These are phyloP conservation scores for Candida gorgasii DNA, from an alignment of 805 yeast species.

Conservation along the genomic window DNA sequence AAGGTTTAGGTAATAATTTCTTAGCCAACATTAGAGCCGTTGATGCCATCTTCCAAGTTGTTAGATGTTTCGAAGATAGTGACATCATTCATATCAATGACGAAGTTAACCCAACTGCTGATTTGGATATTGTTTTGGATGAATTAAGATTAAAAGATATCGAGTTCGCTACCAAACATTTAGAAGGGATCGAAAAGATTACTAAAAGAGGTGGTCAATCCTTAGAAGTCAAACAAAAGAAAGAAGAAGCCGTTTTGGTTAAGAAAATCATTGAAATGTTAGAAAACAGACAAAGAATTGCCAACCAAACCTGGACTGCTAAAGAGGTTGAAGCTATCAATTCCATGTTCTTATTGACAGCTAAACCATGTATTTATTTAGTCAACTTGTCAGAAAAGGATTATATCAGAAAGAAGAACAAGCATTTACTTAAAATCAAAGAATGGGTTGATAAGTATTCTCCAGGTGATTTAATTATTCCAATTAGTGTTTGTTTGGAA, in stretches of 20 bases:
- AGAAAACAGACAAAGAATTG: constrained; percentile 84
- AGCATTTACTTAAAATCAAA: constrained; percentile 76
- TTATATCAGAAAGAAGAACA: constrained; percentile 84
- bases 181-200: constrained; percentile 74
- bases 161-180: constrained; percentile 85
- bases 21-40: constrained; percentile 68
- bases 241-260: constrained; percentile 78
- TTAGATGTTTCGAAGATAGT: constrained; percentile 61
- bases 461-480: constrained; percentile 84
- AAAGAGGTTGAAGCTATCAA: constrained; percentile 93
- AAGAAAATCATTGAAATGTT: constrained; percentile 72
- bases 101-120: constrained; percentile 88
- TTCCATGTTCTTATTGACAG: constrained; percentile 82
- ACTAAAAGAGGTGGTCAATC: constrained; percentile 88
- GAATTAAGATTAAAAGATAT: constrained; percentile 96
- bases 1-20: constrained; percentile 75
- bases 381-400: constrained; percentile 89
- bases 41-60: constrained; percentile 71
- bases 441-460: constrained; percentile 89
- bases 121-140: constrained; percentile 84
- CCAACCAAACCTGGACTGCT: constrained; percentile 82
- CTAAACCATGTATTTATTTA: constrained; percentile 92
- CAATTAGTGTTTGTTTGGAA: constrained; percentile 90
- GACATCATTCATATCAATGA: constrained; percentile 70
- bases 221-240: constrained; percentile 84